These are phyloP conservation scores for Debaryomycetaceae sp. DNA, from an alignment of 1,139 yeast genomes.

Conservation along the genomic window DNA sequence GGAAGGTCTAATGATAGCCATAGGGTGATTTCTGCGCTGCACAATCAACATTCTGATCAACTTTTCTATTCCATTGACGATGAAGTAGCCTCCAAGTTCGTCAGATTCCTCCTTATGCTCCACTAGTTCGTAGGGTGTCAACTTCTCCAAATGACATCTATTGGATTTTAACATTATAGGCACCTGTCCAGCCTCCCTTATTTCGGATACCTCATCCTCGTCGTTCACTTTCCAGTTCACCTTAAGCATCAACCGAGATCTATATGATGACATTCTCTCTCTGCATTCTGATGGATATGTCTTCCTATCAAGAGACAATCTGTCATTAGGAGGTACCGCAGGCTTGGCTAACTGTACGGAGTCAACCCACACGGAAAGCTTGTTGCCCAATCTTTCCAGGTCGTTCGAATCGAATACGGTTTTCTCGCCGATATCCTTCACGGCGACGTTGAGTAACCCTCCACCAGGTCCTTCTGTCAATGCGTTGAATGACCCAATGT, in stretches of 20 bases:
- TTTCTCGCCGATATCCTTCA: constrained; percentile 82
- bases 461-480: constrained; percentile 83
- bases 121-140: constrained; percentile 81
- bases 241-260: constrained; percentile 71
- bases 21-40: constrained; percentile 95
- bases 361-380: constrained; percentile 74
- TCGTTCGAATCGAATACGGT: constrained; percentile 80
- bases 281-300: constrained; percentile 88
- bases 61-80: constrained; percentile 96
- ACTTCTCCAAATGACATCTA: constrained; percentile 82
- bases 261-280: constrained; percentile 79
- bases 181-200: constrained; percentile 86
- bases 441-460: constrained; percentile 81
- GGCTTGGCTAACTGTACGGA: constrained; percentile 88
- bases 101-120: constrained; percentile 84
- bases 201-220: constrained; percentile 74
- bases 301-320: constrained; percentile 73
- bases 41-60: constrained; percentile 95
- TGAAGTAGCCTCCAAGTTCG: constrained; percentile 94
- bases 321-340: constrained; percentile 67
- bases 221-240: constrained; percentile 85
- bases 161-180: constrained; percentile 90
- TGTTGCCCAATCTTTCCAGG: constrained; percentile 69
- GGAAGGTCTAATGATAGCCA: constrained; percentile 95
- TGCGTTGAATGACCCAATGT: constrained; percentile 94